Evolutionary conservation across 257 asterid genomes (phyloP), one percentile per base, ranked within the genome.

Genomic region (Sherardia arvensis): DNA sequence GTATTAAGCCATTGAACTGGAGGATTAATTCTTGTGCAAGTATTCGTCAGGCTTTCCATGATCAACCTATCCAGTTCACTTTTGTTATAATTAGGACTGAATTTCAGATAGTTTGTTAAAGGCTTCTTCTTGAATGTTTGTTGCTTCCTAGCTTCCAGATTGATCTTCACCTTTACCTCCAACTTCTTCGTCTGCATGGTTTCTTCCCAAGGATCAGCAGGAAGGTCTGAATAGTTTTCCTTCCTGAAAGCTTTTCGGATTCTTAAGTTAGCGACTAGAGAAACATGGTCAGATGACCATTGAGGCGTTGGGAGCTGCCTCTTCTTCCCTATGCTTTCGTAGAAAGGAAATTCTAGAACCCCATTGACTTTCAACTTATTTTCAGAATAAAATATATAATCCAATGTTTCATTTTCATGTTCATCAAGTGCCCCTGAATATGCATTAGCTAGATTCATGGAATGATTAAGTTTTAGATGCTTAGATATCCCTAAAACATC

Each of bases 251-350:
- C 30, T 30, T 15, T 23, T 15, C 33, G 30, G 11, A 64, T 32
- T 28, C 68, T 64, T 21, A 64, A 47, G 53, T 64, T 20, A 4
- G 68, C 68, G 18, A 64, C 40, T 25, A 64, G 10, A 0, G 68
- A 56, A 26, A 64, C 21, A 64, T 64, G 68, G 3, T 64, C 68
- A 14, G 68, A 64, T n/a, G 68, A 64, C 59, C 59, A 64, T 29
- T 27, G 59, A 64, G 68, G 68, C 9, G 68, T 47, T 17, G 68
- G 68, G 5, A 64, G 68, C 2, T 28, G 34, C 40, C 59, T 30
- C 29, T 30, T 59, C 27, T 28, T 29, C 21, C 47, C 68, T 22
- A 47, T 18, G 29, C 68, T 47, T 18, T 64, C 47, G 51, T 48
- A 64, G 20, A 27, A 33, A 8, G 56, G 68, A 28, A 64, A 30